Conservation (phyloP, 225 moss, liverwort and hornwort genomes). For the Sphagnum tenellum region DNA sequence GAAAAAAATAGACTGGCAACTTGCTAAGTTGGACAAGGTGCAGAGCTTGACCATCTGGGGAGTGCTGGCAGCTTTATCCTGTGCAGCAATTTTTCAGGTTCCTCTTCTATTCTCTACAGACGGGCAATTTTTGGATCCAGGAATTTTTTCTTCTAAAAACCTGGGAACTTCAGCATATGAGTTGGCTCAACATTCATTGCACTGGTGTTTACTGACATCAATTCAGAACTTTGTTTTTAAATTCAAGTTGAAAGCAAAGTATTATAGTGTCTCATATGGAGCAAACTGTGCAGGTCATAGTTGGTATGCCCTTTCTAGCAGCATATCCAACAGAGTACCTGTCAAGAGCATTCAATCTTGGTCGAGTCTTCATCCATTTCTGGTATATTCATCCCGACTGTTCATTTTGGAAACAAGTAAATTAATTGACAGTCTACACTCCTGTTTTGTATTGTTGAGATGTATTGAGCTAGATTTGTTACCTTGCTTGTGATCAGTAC, state of each 20-base stretch:
- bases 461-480: too few species aligned
- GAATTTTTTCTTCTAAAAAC: slow-evolving; percentile 1
- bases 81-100: slow-evolving; percentile 87
- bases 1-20: too few species aligned
- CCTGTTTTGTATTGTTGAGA: too few species aligned
- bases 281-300: slow-evolving; percentile 42
- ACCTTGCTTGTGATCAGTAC: too few species aligned
- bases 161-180: too few species aligned
- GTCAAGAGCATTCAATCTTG: slow-evolving; percentile 88
- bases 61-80: slow-evolving; percentile 66
- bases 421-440: too few species aligned
- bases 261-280: not conserved
- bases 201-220: too few species aligned
- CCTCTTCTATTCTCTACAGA: slow-evolving; percentile 3
- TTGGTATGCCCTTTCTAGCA: slow-evolving; percentile 78
- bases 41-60: slow-evolving; percentile 71
- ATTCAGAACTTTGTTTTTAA: too few species aligned
- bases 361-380: slow-evolving; percentile 94
- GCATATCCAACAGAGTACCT: slow-evolving; percentile 73
- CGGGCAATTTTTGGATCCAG: not conserved
- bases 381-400: slow-evolving; percentile 35
- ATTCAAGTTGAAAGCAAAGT: not conserved
- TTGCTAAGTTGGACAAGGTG: not conserved
- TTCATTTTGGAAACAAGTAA: too few species aligned
- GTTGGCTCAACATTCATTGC: too few species aligned